Base-by-base conservation (phyloP, 176 grass and related monocot genomes). In the Calamus simplicifolius region DNA sequence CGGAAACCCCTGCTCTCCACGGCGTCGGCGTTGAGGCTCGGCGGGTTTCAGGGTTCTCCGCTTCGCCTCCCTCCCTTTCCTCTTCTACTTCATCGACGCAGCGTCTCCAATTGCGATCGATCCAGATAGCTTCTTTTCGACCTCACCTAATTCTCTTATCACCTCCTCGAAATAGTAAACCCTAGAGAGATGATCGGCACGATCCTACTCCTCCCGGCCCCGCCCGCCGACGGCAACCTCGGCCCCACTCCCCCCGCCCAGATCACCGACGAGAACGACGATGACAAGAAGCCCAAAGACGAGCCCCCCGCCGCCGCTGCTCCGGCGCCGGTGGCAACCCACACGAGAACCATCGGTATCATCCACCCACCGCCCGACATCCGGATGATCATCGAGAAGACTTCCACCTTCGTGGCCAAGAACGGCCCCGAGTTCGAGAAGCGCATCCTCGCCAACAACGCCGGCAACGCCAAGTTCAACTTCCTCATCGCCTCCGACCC, bases 281-380 rank as follows among this genome's bases (percentile, higher is more conserved):
- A 15, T 25, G 18, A 62, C 14, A 29, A 26, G 18, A 12, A 35
- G 31, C 58, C 26, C 57, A 35, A 55, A 4, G 23, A 25, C 13
- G 57, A 54, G 16, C 25, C 25, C 4, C 6, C 51, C 3, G 28
- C 57, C 2, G 13, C 70, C 0, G 59, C 68, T 10, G 53, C 58
- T 25, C 28, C 66, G 13, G 59, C 74, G 13, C 75, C 84, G 54
- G 87, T 97, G 17, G 75, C 92, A 4, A 97, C 87, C 17, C 93
- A 91, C 73, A 78, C 93, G 61, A 69, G 63, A 21, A n/a, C 65
- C 53, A 64, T 97, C 10, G 93, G 93, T 10, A 97, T 97, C 63
- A 97, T 97, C 84, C 79, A 91, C 62, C 93, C 93, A 18, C 93
- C 93, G 19, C 87, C 77, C 1, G 87, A 91, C 63, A 91, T 97